Conservation (phyloP, 1,284 basidiomycete genomes). For the Papiliotrema laurentii region DNA sequence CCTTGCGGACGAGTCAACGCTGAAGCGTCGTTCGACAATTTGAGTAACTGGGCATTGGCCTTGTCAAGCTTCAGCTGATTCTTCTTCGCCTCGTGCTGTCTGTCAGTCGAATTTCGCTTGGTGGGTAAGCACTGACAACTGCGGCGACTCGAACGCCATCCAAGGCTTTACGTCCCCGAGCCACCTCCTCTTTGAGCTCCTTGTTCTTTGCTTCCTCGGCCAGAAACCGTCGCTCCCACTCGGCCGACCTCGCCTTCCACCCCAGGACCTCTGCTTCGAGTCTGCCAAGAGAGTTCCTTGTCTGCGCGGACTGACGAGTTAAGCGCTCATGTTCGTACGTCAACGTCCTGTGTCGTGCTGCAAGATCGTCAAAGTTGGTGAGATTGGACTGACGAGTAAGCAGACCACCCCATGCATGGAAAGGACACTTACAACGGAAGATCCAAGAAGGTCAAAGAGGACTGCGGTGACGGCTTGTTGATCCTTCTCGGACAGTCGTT, state of each 20-base stretch:
- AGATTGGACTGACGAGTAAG: conserved; percentile 62
- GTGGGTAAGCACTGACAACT: conserved; percentile 22
- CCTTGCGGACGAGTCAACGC: conserved; percentile 22
- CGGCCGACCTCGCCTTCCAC: conserved; percentile 62
- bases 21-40: conserved; percentile 57
- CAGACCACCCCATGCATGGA: background rate
- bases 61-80: conserved; percentile 71
- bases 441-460: conserved; percentile 68
- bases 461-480: conserved; percentile 69
- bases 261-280: conserved; percentile 54
- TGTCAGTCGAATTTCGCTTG: conserved; percentile 1
- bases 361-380: conserved; percentile 67
- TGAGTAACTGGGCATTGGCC: conserved; percentile 69
- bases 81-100: conserved; percentile 65
- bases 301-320: conserved; percentile 52
- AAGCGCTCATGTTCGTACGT: conserved; percentile 79
- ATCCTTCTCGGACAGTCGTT: conserved; percentile 58
- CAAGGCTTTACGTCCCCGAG: conserved; percentile 39
- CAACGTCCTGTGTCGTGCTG: conserved; percentile 68
- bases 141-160: conserved; percentile 44
- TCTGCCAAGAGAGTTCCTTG: conserved; percentile 30
- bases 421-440: conserved; percentile 64
- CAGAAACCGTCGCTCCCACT: conserved; percentile 22
- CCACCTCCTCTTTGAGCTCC: conserved; percentile 32
- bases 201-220: conserved; percentile 65